Base-by-base conservation (phyloP, 257 asterid species). In the Eustoma russellianum region DNA sequence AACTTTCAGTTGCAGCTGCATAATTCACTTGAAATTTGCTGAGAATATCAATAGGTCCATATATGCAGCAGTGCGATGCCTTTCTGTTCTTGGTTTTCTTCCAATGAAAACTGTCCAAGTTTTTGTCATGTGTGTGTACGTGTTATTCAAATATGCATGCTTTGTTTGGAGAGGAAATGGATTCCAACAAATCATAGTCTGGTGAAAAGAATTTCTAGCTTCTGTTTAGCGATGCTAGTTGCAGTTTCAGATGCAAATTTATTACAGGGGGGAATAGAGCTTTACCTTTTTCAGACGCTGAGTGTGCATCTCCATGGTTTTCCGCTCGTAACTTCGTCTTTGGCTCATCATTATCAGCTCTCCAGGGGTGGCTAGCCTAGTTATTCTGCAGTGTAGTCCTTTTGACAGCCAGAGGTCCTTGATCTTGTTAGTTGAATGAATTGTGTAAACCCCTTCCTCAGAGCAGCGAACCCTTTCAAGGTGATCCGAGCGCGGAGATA, bases 271-370 rank as follows among this genome's bases (percentile, higher is more conserved):
- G 18, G 47, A 48, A 51, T 16, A 43, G 41, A 40, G 50, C 16
- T 46, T 64, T 77, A 85, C 95, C 94, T 68, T 72, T 59, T 85
- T 69, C 33, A 52, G 46, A 55, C 16, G 65, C 65, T 77, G 80
- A 60, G 74, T 76, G 38, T 56, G 76, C 74, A 76, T 66, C 59
- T 71, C 76, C 9, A 8, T 40, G 15, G 77, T 78, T 63, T 75
- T 91, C 61, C 77, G 72, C 48, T 76, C 89, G 64, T 77, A 80
- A 69, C 96, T 90, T 67, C 83, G 71, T 76, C 95, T 70, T 50
- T 92, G 70, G 77, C 98, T 91, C 94, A 91, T 87, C 67, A 77
- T 75, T 65, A 91, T 87, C 50, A 91, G 83, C 82, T 91, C 98
- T 40, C 85, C 98, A 30, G 87, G 97, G 41, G 95, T 91, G 54